A percentile compares a stretch with the other conserved stretches of the same genome.
Conservation (phyloP, 257 asterid species). For the Leonotis leonurus region DNA sequence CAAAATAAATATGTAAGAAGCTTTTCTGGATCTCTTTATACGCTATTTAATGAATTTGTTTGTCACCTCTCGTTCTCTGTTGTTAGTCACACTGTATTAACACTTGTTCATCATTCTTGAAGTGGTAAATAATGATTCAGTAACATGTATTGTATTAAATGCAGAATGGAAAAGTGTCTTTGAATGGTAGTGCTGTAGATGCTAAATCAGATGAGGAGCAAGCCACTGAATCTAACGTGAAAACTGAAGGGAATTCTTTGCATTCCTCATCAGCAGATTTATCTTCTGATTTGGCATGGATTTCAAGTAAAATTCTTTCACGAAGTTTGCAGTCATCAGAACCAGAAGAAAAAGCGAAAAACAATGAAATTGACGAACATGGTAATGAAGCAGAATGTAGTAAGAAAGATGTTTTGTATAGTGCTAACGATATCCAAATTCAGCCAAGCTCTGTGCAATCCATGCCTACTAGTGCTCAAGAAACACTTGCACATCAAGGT, state of each 20-base stretch:
- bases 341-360: slow-evolving; percentile 23
- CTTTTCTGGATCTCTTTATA: not conserved
- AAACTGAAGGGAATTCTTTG: slow-evolving; percentile 25
- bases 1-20: slow-evolving; percentile 44
- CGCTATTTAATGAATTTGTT: not conserved
- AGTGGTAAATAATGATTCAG: slow-evolving; percentile 2
- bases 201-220: slow-evolving; percentile 36
- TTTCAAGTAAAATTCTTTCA: slow-evolving; percentile 38
- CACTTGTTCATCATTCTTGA: not conserved
- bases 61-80: not conserved
- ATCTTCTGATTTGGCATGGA: slow-evolving; percentile 54
- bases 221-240: slow-evolving; percentile 23
- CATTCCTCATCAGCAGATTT: slow-evolving; percentile 43
- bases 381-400: slow-evolving; percentile 11
- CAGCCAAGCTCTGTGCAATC: slow-evolving; percentile 15
- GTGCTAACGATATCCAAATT: slow-evolving; percentile 13
- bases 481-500: slow-evolving; percentile 12
- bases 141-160: slow-evolving; percentile 13
- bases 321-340: slow-evolving; percentile 25
- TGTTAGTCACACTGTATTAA: not conserved
- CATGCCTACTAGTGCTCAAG: slow-evolving; percentile 7
- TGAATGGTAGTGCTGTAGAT: slow-evolving; percentile 27
- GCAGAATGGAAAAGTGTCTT: slow-evolving; percentile 45
- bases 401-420: slow-evolving; percentile 5
- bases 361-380: slow-evolving; percentile 12